Evolutionary conservation across 2,329 filamentous ascomycete species (phyloP), one percentile per base, ranked within the genome.

Genomic region (Diaporthe longicolla): DNA sequence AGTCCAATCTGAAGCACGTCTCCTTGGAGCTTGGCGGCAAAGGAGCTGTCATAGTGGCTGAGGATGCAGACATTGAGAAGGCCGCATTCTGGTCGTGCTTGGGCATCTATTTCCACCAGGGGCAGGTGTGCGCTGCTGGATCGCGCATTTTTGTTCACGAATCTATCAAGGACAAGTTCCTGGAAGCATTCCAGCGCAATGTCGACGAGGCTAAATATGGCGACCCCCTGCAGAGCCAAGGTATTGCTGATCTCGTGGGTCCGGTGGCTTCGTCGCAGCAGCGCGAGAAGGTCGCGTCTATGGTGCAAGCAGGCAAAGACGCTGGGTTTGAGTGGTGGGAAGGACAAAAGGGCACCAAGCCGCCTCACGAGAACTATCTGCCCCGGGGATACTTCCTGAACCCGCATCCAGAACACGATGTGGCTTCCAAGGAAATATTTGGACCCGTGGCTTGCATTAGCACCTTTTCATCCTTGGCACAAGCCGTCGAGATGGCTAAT

Each of bases 31-130:
- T 55, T 4, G 52, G 52, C 52, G 52, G 52, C 17, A 55, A 55
- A 6, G 52, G 52, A 10, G 52, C 52, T 13, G 52, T 55, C 7
- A 55, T 55, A 55, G 52, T 55, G 52, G 52, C 52, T 17, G 26
- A 55, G 9, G 52, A 55, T 21, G 52, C 52, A 15, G 52, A 55
- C 19, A 24, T 55, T 26, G 52, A 55, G 21, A 55, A 55, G 19
- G 52, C 52, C 26, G 52, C 52, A 32, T 55, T 55, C 19, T 55
- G 52, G 52, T 55, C 52, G 52, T 55, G 26, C 13, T 32, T 55
- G 52, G 52, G 52, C 26, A 55, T 55, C 52, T 55, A 55, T 21
- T 55, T 55, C 52, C 52, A 55, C 26, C 52, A 55, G 52, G 52
- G 52, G 32, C 52, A 55, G 10, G 52, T 55, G 11, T 55, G 52